phyloP scores from a whole-genome alignment of 2,329 filamentous ascomycete species.

The Raffaelea albimanens region DNA sequence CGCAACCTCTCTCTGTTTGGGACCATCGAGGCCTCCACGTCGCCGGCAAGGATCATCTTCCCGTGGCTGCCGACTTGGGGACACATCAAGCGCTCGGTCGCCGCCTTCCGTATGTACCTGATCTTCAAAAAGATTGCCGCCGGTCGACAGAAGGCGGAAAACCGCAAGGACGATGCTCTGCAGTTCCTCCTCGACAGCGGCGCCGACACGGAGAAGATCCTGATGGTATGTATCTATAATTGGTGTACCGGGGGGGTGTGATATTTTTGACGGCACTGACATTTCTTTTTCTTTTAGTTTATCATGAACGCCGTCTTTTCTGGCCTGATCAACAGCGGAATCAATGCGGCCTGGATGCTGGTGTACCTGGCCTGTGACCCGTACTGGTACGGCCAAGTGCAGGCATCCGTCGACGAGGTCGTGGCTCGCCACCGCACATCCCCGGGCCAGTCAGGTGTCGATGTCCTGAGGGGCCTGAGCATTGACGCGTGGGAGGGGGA shows the following conservation, averaged over 20 bases:
- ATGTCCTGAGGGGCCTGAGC: constrained; percentile 22
- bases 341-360: constrained; percentile 45
- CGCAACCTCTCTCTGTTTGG: constrained; percentile 35
- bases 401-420: constrained; percentile 35
- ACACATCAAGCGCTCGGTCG: constrained; percentile 31
- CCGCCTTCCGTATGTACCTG: constrained; percentile 36
- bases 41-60: constrained; percentile 38
- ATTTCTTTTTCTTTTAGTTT: constrained; percentile 28
- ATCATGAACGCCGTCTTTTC: constrained; percentile 45
- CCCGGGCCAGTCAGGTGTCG: constrained; percentile 19
- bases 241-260: no score
- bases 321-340: constrained; percentile 46
- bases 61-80: constrained; percentile 38
- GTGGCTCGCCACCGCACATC: constrained; percentile 30
- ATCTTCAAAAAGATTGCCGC: constrained; percentile 38
- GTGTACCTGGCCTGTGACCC: constrained; percentile 36
- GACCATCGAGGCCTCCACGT: constrained; percentile 32
- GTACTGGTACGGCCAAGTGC: constrained; percentile 34
- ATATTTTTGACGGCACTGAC: no score
- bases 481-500: constrained; percentile 41
- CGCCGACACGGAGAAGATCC: constrained; percentile 31
- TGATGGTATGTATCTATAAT: constrained; percentile 23
- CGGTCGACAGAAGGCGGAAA: constrained; percentile 30
- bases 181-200: constrained; percentile 44
- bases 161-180: constrained; percentile 37